A percentile compares a stretch with the other conserved stretches of the same genome.
Evolutionary conservation across 2,329 filamentous ascomycete genomes (phyloP).

Genomic region (Tolypocladium endophyticum): DNA sequence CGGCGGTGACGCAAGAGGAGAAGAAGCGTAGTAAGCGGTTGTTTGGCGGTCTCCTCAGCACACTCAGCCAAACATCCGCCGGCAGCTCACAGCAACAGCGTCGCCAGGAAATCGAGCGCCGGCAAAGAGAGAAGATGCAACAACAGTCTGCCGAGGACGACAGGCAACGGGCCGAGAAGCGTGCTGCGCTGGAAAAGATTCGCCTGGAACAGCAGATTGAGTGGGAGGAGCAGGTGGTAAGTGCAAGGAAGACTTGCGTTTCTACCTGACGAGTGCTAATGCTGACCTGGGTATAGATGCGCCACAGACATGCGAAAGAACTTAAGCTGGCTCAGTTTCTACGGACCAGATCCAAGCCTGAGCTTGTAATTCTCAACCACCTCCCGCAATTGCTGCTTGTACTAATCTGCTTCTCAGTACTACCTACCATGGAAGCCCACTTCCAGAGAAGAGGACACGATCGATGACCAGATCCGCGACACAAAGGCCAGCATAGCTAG

Average conservation of each 20-base stretch:
- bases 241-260: slow-evolving; percentile 20
- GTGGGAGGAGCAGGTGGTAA: slow-evolving; percentile 68
- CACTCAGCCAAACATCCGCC: slow-evolving; percentile 59
- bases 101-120: slow-evolving; percentile 71
- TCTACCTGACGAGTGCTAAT: slow-evolving; percentile 4
- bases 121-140: slow-evolving; percentile 66
- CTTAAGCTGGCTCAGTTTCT: slow-evolving; percentile 63
- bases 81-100: slow-evolving; percentile 54
- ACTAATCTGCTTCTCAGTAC: slow-evolving; percentile 43
- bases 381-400: neutral
- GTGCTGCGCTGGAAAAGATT: slow-evolving; percentile 48
- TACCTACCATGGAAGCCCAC: slow-evolving; percentile 77
- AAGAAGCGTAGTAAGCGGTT: slow-evolving; percentile 75
- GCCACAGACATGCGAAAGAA: slow-evolving; percentile 61
- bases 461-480: slow-evolving; percentile 60
- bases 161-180: slow-evolving; percentile 53
- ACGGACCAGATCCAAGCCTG: slow-evolving; percentile 59
- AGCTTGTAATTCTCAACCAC: slow-evolving; percentile 48
- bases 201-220: slow-evolving; percentile 60
- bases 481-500: slow-evolving; percentile 51
- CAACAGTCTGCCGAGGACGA: slow-evolving; percentile 63
- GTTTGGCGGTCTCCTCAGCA: slow-evolving; percentile 73
- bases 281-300: slow-evolving; percentile 52
- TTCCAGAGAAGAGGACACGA: slow-evolving; percentile 55
- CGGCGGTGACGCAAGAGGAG: slow-evolving; percentile 48